These are phyloP conservation scores for Rosa multiflora DNA, from an alignment of 306 rosid species.

Conservation along the genomic window DNA sequence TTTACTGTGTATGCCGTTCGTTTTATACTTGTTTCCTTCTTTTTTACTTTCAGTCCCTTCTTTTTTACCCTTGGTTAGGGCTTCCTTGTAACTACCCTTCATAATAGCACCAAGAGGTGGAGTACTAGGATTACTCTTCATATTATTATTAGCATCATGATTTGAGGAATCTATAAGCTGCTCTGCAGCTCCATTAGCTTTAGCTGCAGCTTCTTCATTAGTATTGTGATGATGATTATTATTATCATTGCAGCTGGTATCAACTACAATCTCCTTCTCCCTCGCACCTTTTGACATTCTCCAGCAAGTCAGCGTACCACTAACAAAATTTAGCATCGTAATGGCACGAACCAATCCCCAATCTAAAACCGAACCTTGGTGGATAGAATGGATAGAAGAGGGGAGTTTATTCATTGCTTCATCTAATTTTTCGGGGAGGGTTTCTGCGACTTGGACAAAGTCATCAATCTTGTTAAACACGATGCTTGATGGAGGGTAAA, in stretches of 20 bases:
- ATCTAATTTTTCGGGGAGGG: conserved; percentile 52
- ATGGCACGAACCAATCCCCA: conserved; percentile 38
- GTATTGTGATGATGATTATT: neutral
- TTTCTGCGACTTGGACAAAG: conserved; percentile 25
- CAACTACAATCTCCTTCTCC: conserved; percentile 51
- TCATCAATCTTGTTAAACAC: conserved; percentile 58
- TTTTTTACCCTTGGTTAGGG: conserved; percentile 37
- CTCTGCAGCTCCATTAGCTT: neutral
- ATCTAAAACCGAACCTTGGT: conserved; percentile 34
- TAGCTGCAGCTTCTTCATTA: neutral
- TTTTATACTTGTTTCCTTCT: neutral
- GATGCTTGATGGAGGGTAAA: conserved; percentile 48
- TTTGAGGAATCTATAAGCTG: neutral
- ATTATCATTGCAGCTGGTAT: conserved; percentile 27
- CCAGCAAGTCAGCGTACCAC: conserved; percentile 32
- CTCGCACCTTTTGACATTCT: conserved; percentile 29
- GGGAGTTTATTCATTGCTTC: conserved; percentile 35
- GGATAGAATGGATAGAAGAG: conserved; percentile 28
- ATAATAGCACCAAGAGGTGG: neutral
- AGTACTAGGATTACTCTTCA: conserved; percentile 11
- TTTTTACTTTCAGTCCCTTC: conserved; percentile 1
- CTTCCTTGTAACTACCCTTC: conserved; percentile 43
- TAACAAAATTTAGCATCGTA: conserved; percentile 45
- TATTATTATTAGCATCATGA: neutral
- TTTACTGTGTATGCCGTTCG: neutral